phyloP scores from a whole-genome alignment of 331 rosid genomes.

The Acacia concinna region DNA sequence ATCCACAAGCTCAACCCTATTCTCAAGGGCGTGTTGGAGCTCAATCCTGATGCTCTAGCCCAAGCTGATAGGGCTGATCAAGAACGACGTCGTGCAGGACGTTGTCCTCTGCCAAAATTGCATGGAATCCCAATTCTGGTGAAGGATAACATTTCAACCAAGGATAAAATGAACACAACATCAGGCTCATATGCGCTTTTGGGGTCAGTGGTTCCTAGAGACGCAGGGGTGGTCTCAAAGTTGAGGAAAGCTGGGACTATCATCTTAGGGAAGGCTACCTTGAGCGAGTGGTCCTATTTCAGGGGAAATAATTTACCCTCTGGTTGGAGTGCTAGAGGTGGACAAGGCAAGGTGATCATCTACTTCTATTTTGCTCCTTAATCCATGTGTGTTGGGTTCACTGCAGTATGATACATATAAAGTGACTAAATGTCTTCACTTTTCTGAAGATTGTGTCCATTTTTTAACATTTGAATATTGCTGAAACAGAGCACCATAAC shows the following conservation, averaged over 20 bases:
- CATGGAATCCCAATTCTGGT: slow-evolving; percentile 54
- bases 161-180: slow-evolving; percentile 49
- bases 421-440: background rate
- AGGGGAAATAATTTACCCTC: slow-evolving; percentile 7
- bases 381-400: background rate
- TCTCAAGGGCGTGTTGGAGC: slow-evolving; percentile 54
- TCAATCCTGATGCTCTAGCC: slow-evolving; percentile 59
- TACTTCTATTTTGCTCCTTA: background rate
- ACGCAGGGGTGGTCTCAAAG: slow-evolving; percentile 41
- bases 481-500: background rate
- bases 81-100: slow-evolving; percentile 35
- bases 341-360: slow-evolving; percentile 40
- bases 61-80: slow-evolving; percentile 60
- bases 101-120: slow-evolving; percentile 21
- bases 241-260: slow-evolving; percentile 50
- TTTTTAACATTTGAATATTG: background rate
- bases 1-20: slow-evolving; percentile 48
- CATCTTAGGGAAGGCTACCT: slow-evolving; percentile 45
- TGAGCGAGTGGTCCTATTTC: slow-evolving; percentile 41
- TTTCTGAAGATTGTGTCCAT: background rate
- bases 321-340: slow-evolving; percentile 48
- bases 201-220: slow-evolving; percentile 50
- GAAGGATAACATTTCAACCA: slow-evolving; percentile 46
- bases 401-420: background rate
- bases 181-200: slow-evolving; percentile 47